phyloP scores from a whole-genome alignment of 176 grass and related monocot genomes.

The Phoenix dactylifera region DNA sequence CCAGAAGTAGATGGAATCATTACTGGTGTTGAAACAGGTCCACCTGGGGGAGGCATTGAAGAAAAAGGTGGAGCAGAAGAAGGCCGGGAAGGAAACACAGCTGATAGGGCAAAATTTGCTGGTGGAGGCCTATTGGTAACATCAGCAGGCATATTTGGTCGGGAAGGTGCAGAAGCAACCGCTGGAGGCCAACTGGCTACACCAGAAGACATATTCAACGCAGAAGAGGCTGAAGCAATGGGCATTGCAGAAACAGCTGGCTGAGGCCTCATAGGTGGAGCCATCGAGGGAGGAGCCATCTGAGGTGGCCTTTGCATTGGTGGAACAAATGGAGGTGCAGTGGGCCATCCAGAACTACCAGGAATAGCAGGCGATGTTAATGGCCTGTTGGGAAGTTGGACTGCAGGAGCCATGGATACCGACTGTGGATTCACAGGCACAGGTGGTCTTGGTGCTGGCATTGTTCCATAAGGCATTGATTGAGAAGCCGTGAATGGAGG shows the following conservation, averaged over 20 bases:
- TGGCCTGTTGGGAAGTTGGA: constrained; percentile 28
- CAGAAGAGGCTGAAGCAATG: constrained; percentile 23
- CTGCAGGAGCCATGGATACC: constrained; percentile 4
- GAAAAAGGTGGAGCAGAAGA: constrained; percentile 19
- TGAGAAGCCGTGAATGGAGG: constrained; percentile 19
- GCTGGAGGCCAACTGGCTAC: constrained; percentile 1
- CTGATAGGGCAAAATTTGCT: constrained; percentile 27
- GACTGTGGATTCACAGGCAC: constrained; percentile 20
- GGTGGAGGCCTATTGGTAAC: constrained; percentile 22
- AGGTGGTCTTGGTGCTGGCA: constrained; percentile 6
- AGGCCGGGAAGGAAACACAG: constrained; percentile 30
- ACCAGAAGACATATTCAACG: neutral
- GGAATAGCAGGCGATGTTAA: constrained; percentile 42
- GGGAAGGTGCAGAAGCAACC: constrained; percentile 14
- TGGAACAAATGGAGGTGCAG: constrained; percentile 10
- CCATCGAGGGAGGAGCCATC: constrained; percentile 1
- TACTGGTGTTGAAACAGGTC: constrained; percentile 16
- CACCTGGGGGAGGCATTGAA: constrained; percentile 22
- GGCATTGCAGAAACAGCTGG: constrained; percentile 9
- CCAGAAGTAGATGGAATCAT: constrained; percentile 28
- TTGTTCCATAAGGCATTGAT: neutral
- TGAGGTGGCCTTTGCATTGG: constrained; percentile 25
- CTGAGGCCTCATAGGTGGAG: constrained; percentile 26
- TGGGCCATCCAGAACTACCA: constrained; percentile 42
- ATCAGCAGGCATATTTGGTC: constrained; percentile 26